Evolutionary conservation across 805 yeast species (phyloP), one percentile per base, ranked within the genome.

Genomic region (Kuraishia cidri): DNA sequence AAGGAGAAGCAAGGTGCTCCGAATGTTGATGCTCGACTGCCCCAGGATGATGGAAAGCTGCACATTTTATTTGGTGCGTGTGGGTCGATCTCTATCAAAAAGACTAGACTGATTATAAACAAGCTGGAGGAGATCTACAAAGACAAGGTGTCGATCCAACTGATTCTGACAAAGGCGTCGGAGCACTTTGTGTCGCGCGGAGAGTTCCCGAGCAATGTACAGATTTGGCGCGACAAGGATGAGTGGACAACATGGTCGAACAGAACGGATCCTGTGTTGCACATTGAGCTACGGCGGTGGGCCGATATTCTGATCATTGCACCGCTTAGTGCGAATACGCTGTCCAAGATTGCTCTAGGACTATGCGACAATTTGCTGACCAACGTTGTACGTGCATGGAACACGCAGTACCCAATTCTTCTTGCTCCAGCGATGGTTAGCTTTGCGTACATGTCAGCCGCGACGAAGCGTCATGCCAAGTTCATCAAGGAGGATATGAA

Each of bases 341-440:
- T 73, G 15, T 62, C 76, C 15, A 73, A 73, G 44, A 69, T 73
- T 17, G 63, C 78, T 0, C 48, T 72, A 24, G 79, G 79, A 1
- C 52, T 73, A 24, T 72, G 79, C 45, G 79, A 73, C 43, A 73
- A 73, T 44, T 57, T 73, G 34, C 54, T 73, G 32, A 73, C 79
- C 8, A 72, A 69, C 45, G 79, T 73, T 25, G 61, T 73, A 8
- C 52, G 79, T 32, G 78, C 79, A 3, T 73, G 79, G 79, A 72
- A 73, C 46, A 69, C 76, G 0, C 62, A 70, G 9, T 69, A 66
- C 42, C 79, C 79, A 2, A 66, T 73, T 4, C 52, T 73, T 22
- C 52, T 72, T 23, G 79, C 79, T 2, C 79, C 79, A 3, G 70
- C 77, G 7, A 73, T 73, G 79, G 75, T 70, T 6, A 68, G 75